Base-by-base conservation (phyloP, 2,329 filamentous ascomycete genomes). In the Sphaerulina populicola region DNA sequence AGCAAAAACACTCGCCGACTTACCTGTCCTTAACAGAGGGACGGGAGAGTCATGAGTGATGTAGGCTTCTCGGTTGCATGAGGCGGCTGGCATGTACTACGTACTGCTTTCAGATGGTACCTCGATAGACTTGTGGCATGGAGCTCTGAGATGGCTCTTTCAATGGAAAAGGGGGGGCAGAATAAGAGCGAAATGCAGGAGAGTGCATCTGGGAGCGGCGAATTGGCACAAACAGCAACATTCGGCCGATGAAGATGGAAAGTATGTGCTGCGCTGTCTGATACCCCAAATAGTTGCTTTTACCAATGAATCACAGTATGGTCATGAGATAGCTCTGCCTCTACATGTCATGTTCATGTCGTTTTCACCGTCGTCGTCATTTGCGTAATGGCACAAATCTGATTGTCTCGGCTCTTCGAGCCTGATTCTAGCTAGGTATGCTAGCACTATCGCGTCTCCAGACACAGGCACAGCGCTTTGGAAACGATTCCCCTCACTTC, bases 101-200 rank as follows among this genome's bases (percentile, higher is more conserved):
- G 29, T 44, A 54, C 42, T 54, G 52, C 47, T 54, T 54, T 51
- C 52, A 54, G 52, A 54, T 54, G 47, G 47, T 51, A 51, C 47
- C 52, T 50, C 44, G 36, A 50, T 44, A 54, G 49, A 50, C 31
- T 35, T 35, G 35, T 36, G 47, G 52, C 52, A 51, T 54, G 52
- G 31, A 45, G 45, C 39, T 49, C 46, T 43, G 31, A 35, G 31
- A 49, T 21, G 46, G 46, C 46, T 43, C 46, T 11, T 35, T 27
- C 23, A 27, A 54, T 42, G 49, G 29, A 49, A 45, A 45, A 51
- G 18, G 35, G 40, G 50, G 48, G 46, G 37, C 31, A 43, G 39
- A 39, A 42, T 38, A 49, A 39, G 46, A 42, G 46, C 18, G 27
- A 49, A 48, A 49, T 21, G 45, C 6, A 35, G 18, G 46, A 35